Evolutionary conservation across 1,284 basidiomycete species (phyloP), one percentile per base, ranked within the genome.

Genomic region (Sphaerobolus stellatus): DNA sequence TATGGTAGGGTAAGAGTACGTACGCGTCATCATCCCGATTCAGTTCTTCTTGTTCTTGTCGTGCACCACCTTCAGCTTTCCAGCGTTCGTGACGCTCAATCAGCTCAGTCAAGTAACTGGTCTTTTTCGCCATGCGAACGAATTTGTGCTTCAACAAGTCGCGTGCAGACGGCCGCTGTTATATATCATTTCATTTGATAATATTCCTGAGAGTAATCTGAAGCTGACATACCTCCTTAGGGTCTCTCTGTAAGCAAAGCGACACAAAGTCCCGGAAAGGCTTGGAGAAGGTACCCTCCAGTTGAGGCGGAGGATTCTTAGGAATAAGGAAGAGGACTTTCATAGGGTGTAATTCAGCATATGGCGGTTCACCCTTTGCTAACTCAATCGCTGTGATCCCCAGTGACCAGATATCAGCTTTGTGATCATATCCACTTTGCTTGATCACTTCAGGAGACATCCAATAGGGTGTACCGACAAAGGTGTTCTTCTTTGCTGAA

Each of bases 381-480:
- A 99, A 78, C 71, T 99, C 96, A 63, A 99, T 98, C 11, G 94
- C 93, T 4, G 96, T 98, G 68, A 99, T 99, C 5, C 92, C 93
- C 61, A 96, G 74, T 70, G 89, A 92, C 94, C 94, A 97, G 49
- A 99, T 98, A 70, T 99, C 96, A 11, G 96, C 96, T 68, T 98
- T 98, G 71, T 95, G 91, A 66, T 98, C 96, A 71, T 99, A 99
- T 7, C 97, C 97, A 58, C 92, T 96, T 74, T 99, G 96, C 73
- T 98, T 98, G 78, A 99, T 98, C 22, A 99, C 96, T 70, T 99
- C 96, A 6, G 96, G 96, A 22, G 93, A 94, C 96, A 99, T 99
- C 94, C 94, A 97, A 68, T 95, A 96, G 2, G 93, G 93, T 14
- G 95, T 96, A 28, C 96, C 93, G 49, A 98, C 95, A 68, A 98